Base-by-base conservation (phyloP, 2,329 filamentous ascomycete species). In the Fusarium redolens region DNA sequence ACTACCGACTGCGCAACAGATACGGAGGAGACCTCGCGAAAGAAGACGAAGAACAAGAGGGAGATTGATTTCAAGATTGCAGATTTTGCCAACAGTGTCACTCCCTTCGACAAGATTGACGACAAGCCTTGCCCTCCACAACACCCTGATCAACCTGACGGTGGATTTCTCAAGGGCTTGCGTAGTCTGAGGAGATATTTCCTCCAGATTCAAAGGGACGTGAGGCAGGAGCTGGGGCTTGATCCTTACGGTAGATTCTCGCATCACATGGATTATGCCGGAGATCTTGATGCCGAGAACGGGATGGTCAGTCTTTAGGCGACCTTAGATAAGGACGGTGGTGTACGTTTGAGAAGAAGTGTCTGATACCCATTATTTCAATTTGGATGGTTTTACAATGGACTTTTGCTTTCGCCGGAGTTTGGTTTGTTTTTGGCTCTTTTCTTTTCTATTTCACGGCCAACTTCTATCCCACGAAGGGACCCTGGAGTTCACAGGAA, bases 11-110 rank as follows among this genome's bases (percentile, higher is more conserved):
- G 85, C 35, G 85, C 86, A 7, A 90, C 89, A 0, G 89, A 90
- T 72, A 86, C 86, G 4, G 89, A 91, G 75, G 88, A 90, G 59
- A 78, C 78, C n/a, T 77, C 80, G 56, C 87, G 80, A 78, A 84
- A 72, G 79, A 85, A 71, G 75, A 85, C 82, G 78, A 87, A 79
- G 78, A 89, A 85, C 69, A 85, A 85, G 67, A 85, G 86, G 51
- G 88, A 91, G 73, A 95, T 97, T 79, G 93, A 97, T 81, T 91
- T 99, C 83, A 98, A 98, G 83, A 97, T 99, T 81, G 96, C 97
- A 64, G 96, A 99, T 82, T 99, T 99, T 84, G 96, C 96, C 72
- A 99, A 99, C 81, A 98, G 96, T 78, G 92, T 98, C 40, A 98
- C 95, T 3, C 93, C 94, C 7, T 92, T 96, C 73, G 95, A 97